Conservation (phyloP, 2,329 filamentous ascomycete genomes). For the Fusarium sp. region DNA sequence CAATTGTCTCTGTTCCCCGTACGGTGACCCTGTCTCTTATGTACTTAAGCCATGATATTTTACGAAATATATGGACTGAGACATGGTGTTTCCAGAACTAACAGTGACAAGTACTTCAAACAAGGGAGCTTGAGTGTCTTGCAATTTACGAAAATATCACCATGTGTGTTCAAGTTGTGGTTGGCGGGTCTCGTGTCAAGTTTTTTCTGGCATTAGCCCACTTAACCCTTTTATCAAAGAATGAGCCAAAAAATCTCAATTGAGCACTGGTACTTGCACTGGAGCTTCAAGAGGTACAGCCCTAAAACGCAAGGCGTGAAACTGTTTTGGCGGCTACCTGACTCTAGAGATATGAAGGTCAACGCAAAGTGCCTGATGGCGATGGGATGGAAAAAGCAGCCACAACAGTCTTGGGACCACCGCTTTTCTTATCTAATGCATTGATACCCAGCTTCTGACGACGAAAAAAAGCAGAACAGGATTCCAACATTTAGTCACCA, state of each 20-base stretch:
- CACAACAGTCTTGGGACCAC: neutral
- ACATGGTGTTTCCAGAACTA: neutral
- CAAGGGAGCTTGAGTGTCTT: conserved; percentile 7
- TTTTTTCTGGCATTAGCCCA: conserved; percentile 36
- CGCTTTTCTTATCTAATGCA: conserved; percentile 11
- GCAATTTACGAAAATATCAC: conserved; percentile 19
- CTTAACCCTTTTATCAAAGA: conserved; percentile 29
- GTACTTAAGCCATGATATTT: neutral
- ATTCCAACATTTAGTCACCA: conserved; percentile 17
- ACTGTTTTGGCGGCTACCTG: neutral
- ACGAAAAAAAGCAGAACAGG: conserved; percentile 15
- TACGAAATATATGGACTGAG: neutral
- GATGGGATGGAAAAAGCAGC: neutral
- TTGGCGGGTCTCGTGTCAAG: conserved; percentile 43
- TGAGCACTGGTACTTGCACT: conserved; percentile 17
- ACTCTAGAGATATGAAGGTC: neutral
- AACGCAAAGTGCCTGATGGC: neutral
- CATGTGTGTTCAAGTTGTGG: conserved; percentile 29
- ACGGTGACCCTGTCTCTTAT: neutral
- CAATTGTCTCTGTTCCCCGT: neutral
- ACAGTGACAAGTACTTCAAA: neutral
- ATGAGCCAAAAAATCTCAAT: conserved; percentile 26
- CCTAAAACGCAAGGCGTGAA: neutral
- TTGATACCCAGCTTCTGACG: conserved; percentile 19
- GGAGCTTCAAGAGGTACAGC: neutral